Conservation (phyloP, 495 filamentous ascomycete genomes). For the Lophiostoma macrostomum region DNA sequence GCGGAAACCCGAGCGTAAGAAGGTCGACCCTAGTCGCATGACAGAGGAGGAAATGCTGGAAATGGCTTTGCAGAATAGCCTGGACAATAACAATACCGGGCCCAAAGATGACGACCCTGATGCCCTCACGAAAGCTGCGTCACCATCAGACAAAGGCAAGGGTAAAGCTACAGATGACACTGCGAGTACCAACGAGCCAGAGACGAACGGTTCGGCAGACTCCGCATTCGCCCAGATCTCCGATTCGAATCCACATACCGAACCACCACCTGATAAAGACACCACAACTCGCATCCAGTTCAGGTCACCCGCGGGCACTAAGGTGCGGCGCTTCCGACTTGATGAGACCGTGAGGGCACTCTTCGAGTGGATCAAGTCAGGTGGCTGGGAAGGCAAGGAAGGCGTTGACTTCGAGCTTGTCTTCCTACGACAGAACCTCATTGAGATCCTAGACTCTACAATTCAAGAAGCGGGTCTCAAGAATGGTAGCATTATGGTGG, state of each 20-base stretch:
- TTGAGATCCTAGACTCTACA: constrained; percentile 65
- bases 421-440: constrained; percentile 74
- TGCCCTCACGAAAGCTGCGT: constrained; percentile 66
- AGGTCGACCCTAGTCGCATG: constrained; percentile 77
- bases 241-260: constrained; percentile 66
- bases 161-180: constrained; percentile 45
- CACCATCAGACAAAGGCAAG: constrained; percentile 58
- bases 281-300: constrained; percentile 88
- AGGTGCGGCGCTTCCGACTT: constrained; percentile 74
- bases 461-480: constrained; percentile 83
- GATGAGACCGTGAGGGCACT: constrained; percentile 76
- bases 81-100: constrained; percentile 50
- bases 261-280: constrained; percentile 63
- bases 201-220: constrained; percentile 35
- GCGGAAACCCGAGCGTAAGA: constrained; percentile 68
- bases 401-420: constrained; percentile 82
- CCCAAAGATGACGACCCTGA: constrained; percentile 69
- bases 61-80: constrained; percentile 84
- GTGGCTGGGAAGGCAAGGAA: constrained; percentile 69
- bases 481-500: constrained; percentile 90
- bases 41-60: constrained; percentile 96
- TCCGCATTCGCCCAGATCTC: constrained; percentile 66
- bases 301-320: constrained; percentile 68
- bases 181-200: constrained; percentile 26
- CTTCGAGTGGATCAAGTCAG: constrained; percentile 95